phyloP scores from a whole-genome alignment of 192 early-diverging fungal species.

The Coemansia guatemalensis region DNA sequence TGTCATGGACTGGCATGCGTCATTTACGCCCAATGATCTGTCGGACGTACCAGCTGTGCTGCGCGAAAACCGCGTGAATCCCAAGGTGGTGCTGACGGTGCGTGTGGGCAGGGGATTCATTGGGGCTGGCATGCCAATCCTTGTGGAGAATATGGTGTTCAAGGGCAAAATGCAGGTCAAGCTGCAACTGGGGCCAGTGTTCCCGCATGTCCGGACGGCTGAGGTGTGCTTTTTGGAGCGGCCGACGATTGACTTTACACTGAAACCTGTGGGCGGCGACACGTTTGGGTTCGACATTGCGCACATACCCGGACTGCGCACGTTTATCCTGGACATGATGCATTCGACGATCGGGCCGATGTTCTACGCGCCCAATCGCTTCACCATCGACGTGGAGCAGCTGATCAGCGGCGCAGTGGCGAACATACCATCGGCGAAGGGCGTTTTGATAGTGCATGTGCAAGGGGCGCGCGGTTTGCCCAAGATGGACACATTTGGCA shows the following conservation, averaged over 20 bases:
- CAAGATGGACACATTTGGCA: slow-evolving; percentile 86
- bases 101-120: slow-evolving; percentile 85
- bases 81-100: slow-evolving; percentile 83
- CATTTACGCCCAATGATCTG: slow-evolving; percentile 82
- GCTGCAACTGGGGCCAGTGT: slow-evolving; percentile 82
- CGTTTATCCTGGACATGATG: slow-evolving; percentile 72
- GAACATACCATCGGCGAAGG: slow-evolving; percentile 70
- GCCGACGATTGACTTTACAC: slow-evolving; percentile 85
- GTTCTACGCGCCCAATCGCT: slow-evolving; percentile 84
- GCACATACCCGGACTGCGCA: slow-evolving; percentile 80
- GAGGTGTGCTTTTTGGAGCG: slow-evolving; percentile 82
- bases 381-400: slow-evolving; percentile 74
- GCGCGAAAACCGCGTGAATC: slow-evolving; percentile 71
- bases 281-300: slow-evolving; percentile 84
- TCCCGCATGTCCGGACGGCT: slow-evolving; percentile 83
- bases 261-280: slow-evolving; percentile 87
- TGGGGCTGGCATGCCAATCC: slow-evolving; percentile 79
- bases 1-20: slow-evolving; percentile 88
- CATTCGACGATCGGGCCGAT: slow-evolving; percentile 73
- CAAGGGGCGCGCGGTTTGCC: slow-evolving; percentile 78
- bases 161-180: slow-evolving; percentile 72
- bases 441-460: slow-evolving; percentile 81
- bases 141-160: slow-evolving; percentile 85
- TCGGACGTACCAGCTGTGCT: slow-evolving; percentile 70
- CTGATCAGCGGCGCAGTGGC: slow-evolving; percentile 70